Evolutionary conservation across 106 monocot species (phyloP).

Genomic region (Apostasia shenzhenica): DNA sequence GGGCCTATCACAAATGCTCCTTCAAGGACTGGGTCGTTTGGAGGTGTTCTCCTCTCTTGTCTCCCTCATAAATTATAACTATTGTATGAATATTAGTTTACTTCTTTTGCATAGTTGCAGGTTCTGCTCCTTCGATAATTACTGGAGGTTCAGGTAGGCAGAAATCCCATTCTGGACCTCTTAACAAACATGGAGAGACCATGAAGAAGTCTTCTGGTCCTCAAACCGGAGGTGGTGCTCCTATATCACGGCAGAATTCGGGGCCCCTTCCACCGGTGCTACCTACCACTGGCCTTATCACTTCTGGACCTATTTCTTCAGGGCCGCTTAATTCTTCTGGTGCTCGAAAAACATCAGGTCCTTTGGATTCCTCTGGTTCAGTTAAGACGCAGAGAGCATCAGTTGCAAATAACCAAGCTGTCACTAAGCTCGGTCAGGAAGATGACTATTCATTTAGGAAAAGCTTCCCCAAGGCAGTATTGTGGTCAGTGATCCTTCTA

Average conservation of each 20-base stretch:
- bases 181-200: constrained; percentile 48
- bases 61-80: neutral
- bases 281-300: constrained; percentile 14
- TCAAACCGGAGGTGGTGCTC: constrained; percentile 5
- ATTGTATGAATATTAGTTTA: neutral
- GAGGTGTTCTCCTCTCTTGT: constrained; percentile 18
- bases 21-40: constrained; percentile 29
- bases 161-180: constrained; percentile 55
- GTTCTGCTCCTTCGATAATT: constrained; percentile 11
- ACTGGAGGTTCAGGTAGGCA: constrained; percentile 36
- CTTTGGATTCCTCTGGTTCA: constrained; percentile 9
- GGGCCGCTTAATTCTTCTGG: constrained; percentile 16
- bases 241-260: constrained; percentile 13
- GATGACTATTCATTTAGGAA: constrained; percentile 7
- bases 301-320: constrained; percentile 16
- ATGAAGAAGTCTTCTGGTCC: constrained; percentile 14
- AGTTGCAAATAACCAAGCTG: constrained; percentile 10
- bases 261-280: constrained; percentile 12
- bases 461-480: constrained; percentile 13
- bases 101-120: constrained; percentile 31
- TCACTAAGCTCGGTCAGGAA: constrained; percentile 16
- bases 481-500: constrained; percentile 14
- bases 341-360: constrained; percentile 11
- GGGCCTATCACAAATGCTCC: constrained; percentile 32
- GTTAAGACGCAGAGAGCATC: constrained; percentile 9